Evolutionary conservation across 257 asterid species (phyloP).

Genomic region (Handroanthus guayacan): DNA sequence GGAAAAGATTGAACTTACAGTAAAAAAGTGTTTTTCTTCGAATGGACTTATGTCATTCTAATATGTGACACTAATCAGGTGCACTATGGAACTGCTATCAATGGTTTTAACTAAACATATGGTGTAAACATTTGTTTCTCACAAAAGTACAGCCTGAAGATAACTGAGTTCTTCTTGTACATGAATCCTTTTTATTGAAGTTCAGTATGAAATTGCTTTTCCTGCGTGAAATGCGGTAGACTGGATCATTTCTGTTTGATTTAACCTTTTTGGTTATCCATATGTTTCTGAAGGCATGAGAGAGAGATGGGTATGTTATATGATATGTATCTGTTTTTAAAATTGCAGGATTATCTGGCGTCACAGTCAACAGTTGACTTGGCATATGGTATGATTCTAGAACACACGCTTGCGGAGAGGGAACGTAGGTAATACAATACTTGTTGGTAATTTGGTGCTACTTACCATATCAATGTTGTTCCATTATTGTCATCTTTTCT

Average conservation of each 20-base stretch:
- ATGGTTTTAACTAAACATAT: conserved; percentile 10
- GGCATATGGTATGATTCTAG: conserved; percentile 94
- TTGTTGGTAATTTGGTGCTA: conserved; percentile 12
- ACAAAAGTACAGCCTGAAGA: conserved; percentile 15
- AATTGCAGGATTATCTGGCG: conserved; percentile 89
- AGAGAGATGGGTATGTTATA: conserved; percentile 3
- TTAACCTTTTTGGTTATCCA: conserved; percentile 10
- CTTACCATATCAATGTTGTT: conserved; percentile 3
- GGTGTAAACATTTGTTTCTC: conserved; percentile 11
- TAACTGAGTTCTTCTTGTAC: conserved; percentile 3
- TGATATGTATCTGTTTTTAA: conserved; percentile 39
- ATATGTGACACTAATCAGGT: background rate
- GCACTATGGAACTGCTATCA: conserved; percentile 2
- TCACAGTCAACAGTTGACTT: conserved; percentile 73
- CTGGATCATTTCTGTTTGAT: conserved; percentile 19
- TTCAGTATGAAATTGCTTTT: conserved; percentile 18
- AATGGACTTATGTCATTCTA: background rate
- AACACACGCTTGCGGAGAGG: conserved; percentile 96
- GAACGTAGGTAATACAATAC: conserved; percentile 79
- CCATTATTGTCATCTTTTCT: background rate
- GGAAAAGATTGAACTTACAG: conserved; percentile 4
- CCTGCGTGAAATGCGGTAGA: conserved; percentile 25
- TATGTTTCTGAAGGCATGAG: conserved; percentile 18
- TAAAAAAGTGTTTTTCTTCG: background rate
- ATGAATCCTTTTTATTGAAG: conserved; percentile 20